Percentiles rank a stretch among this genome's conserved stretches.
Conservation (phyloP, 2,329 filamentous ascomycete genomes). For the Emmonsiellopsis sp. region DNA sequence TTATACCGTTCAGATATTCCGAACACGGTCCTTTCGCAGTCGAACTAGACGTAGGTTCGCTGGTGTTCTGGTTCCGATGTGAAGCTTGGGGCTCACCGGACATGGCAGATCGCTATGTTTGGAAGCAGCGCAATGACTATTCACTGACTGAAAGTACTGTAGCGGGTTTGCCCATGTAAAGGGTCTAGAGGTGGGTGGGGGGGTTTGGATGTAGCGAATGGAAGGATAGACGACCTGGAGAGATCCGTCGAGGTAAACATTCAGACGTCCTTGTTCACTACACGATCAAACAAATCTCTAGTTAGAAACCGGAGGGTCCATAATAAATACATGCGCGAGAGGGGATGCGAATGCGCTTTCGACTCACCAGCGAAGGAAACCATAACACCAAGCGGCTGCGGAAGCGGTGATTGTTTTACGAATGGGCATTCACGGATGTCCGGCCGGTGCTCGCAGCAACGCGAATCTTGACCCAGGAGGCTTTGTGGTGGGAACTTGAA, state of each 20-base stretch:
- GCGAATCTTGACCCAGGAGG: too few species aligned
- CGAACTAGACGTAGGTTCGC: slow-evolving; percentile 1
- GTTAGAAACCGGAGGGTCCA: neutral
- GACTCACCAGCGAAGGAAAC: too few species aligned
- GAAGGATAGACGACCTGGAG: neutral
- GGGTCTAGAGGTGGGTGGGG: neutral
- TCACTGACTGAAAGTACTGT: neutral
- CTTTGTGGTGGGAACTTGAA: too few species aligned
- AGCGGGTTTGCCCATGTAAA: neutral
- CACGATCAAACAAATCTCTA: neutral
- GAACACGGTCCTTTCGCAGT: slow-evolving; percentile 12
- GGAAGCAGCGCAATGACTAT: neutral
- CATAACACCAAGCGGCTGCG: too few species aligned
- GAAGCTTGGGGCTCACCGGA: slow-evolving; percentile 9
- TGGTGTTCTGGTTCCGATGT: slow-evolving; percentile 4
- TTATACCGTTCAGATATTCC: slow-evolving; percentile 15
- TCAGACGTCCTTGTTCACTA: neutral
- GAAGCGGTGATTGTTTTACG: too few species aligned
- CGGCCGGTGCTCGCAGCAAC: too few species aligned
- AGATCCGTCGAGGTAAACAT: neutral
- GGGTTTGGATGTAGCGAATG: neutral
- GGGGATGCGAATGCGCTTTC: too few species aligned
- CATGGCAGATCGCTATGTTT: slow-evolving; percentile 10
- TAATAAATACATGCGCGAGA: neutral
- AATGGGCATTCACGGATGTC: too few species aligned